A percentile compares a stretch with the other conserved stretches of the same genome.
Evolutionary conservation across 1,284 basidiomycete species (phyloP).

Genomic region (Trichosporon coremiiforme): DNA sequence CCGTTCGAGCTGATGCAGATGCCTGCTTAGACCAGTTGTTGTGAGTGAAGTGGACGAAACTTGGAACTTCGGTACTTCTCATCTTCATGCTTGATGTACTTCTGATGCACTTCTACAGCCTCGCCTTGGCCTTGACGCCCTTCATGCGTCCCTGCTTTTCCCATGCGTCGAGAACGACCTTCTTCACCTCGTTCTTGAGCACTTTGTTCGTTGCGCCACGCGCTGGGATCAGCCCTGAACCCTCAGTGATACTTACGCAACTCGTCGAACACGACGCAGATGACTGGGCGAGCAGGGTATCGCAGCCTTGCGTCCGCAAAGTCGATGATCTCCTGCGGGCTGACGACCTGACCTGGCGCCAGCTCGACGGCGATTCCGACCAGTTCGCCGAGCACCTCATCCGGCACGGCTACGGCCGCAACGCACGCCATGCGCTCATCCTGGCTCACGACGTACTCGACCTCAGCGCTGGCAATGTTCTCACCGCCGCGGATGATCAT

Average conservation of each 20-base stretch:
- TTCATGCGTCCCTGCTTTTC: conserved; percentile 26
- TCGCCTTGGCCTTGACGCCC: conserved; percentile 19
- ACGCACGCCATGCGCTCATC: conserved; percentile 42
- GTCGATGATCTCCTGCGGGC: conserved; percentile 25
- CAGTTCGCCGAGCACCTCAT: conserved; percentile 45
- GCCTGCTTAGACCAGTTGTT: neutral
- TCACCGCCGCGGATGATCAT: conserved; percentile 55
- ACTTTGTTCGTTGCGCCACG: conserved; percentile 31
- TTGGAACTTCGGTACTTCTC: no score
- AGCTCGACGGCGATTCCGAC: conserved; percentile 47
- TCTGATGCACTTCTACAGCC: conserved; percentile 19
- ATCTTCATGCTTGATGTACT: no score
- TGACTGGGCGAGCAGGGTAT: conserved; percentile 28
- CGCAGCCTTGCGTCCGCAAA: conserved; percentile 29
- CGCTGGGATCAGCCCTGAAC: conserved; percentile 18
- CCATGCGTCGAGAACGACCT: conserved; percentile 30
- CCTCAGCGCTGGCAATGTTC: conserved; percentile 50
- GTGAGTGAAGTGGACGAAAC: neutral
- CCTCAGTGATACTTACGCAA: conserved; percentile 24
- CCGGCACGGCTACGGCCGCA: conserved; percentile 47
- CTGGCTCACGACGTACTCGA: conserved; percentile 50
- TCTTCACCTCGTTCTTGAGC: conserved; percentile 30
- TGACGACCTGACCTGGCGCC: conserved; percentile 24
- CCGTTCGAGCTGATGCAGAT: no score
- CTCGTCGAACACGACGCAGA: conserved; percentile 26